Conservation (phyloP, 345 rosid species). For the Litchi chinensis region DNA sequence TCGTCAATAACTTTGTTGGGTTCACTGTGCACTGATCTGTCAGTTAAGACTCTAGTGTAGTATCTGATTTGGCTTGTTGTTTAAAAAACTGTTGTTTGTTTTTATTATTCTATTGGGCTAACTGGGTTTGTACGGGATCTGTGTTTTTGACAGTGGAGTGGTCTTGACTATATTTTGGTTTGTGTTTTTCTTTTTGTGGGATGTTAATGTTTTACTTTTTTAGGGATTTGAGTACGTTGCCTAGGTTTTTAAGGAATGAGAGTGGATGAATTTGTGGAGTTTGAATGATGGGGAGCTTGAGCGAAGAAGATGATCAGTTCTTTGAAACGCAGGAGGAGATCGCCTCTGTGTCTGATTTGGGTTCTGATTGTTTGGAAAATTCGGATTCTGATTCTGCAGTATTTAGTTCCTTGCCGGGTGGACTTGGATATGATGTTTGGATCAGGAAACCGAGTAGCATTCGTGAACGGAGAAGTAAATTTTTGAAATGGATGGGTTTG, state of each 20-base stretch:
- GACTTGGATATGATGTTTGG: conserved; percentile 47
- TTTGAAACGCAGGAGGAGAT: conserved; percentile 47
- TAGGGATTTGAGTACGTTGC: conserved; percentile 29
- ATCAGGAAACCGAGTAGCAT: conserved; percentile 46
- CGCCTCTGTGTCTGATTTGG: conserved; percentile 40
- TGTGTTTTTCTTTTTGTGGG: not conserved
- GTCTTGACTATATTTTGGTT: not conserved
- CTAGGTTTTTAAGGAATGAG: conserved; percentile 23
- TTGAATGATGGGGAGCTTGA: conserved; percentile 39
- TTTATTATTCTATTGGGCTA: not conserved
- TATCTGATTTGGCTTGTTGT: conserved; percentile 27
- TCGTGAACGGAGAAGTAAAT: conserved; percentile 43
- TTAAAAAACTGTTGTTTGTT: not conserved
- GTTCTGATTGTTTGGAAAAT: conserved; percentile 31
- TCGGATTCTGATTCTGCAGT: conserved; percentile 29
- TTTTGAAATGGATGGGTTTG: conserved; percentile 53
- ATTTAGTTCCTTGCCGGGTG: conserved; percentile 8
- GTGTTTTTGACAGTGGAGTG: conserved; percentile 13
- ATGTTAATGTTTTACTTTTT: not conserved
- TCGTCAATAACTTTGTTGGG: not conserved
- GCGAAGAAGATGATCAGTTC: conserved; percentile 39
- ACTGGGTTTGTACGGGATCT: conserved; percentile 22
- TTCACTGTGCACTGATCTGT: conserved; percentile 16
- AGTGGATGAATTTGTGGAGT: conserved; percentile 19
- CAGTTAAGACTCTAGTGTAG: not conserved